phyloP scores from a whole-genome alignment of 441 rosid species.

The Erodium trifolium region DNA sequence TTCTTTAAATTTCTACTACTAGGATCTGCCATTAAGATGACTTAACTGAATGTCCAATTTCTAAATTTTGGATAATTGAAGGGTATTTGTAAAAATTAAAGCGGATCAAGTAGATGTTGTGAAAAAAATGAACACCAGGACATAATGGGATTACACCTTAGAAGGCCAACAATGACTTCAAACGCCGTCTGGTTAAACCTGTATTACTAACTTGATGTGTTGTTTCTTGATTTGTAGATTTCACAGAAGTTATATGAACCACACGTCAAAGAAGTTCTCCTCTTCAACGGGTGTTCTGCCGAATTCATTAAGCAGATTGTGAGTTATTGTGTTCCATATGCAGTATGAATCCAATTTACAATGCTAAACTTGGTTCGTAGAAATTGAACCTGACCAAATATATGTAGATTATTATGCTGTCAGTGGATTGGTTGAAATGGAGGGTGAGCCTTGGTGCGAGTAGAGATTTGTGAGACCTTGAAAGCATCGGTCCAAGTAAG shows the following conservation, averaged over 20 bases:
- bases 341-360: not conserved
- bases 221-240: constrained; percentile 41
- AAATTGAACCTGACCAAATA: not conserved
- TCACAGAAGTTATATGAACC: constrained; percentile 58
- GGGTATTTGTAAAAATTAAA: not conserved
- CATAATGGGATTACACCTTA: not conserved
- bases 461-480: not conserved
- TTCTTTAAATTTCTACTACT: not conserved
- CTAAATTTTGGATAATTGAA: not conserved
- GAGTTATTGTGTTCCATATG: constrained; percentile 24
- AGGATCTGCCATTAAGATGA: not conserved
- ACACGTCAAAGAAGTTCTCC: constrained; percentile 46
- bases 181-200: not conserved
- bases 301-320: constrained; percentile 88
- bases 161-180: not conserved
- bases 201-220: not conserved
- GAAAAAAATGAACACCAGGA: not conserved
- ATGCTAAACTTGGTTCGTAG: not conserved
- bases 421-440: not conserved
- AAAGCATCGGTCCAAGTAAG: not conserved
- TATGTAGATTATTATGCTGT: not conserved
- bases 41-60: not conserved
- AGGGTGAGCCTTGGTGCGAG: not conserved
- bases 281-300: constrained; percentile 67
- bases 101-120: not conserved